Conservation (phyloP, 495 filamentous ascomycete genomes). For the Massariosphaeria phaeospora region DNA sequence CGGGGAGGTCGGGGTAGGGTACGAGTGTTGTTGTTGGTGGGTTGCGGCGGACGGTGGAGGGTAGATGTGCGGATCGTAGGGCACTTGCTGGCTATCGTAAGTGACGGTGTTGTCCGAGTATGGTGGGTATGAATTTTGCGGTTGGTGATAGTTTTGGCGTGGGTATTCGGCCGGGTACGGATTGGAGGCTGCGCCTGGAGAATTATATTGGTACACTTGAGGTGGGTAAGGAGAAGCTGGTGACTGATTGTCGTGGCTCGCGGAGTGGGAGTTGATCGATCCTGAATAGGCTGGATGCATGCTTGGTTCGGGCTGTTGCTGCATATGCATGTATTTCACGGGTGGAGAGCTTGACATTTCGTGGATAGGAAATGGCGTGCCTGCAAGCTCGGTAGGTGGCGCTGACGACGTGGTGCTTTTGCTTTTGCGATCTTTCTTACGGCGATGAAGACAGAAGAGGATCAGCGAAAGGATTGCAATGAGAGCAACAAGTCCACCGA, state of each 20-base stretch:
- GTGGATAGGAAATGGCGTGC: slow-evolving; percentile 17
- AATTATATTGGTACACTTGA: not conserved
- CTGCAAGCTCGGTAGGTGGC: slow-evolving; percentile 27
- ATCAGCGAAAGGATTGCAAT: slow-evolving; percentile 31
- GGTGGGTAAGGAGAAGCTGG: slow-evolving; percentile 13
- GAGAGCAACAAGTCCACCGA: slow-evolving; percentile 33
- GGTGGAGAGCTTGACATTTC: slow-evolving; percentile 21
- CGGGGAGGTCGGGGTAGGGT: slow-evolving; percentile 16
- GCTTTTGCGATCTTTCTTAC: slow-evolving; percentile 25
- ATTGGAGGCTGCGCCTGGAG: slow-evolving; percentile 3
- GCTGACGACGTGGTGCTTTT: not conserved
- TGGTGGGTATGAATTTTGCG: slow-evolving; percentile 1
- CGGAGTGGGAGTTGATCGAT: slow-evolving; percentile 15
- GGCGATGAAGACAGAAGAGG: slow-evolving; percentile 33
- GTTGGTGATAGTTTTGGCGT: not conserved
- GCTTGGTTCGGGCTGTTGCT: slow-evolving; percentile 8
- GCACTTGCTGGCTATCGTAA: not conserved
- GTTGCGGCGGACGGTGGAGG: not conserved
- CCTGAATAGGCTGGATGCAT: slow-evolving; percentile 6
- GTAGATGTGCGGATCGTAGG: slow-evolving; percentile 1
- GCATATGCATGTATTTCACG: slow-evolving; percentile 18
- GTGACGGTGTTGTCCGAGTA: slow-evolving; percentile 13
- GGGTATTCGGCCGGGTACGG: slow-evolving; percentile 10
- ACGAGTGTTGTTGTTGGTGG: slow-evolving; percentile 15
- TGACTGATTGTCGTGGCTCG: slow-evolving; percentile 3